phyloP scores from a whole-genome alignment of 2,329 filamentous ascomycete genomes.

The Alternaria triticimaculans region DNA sequence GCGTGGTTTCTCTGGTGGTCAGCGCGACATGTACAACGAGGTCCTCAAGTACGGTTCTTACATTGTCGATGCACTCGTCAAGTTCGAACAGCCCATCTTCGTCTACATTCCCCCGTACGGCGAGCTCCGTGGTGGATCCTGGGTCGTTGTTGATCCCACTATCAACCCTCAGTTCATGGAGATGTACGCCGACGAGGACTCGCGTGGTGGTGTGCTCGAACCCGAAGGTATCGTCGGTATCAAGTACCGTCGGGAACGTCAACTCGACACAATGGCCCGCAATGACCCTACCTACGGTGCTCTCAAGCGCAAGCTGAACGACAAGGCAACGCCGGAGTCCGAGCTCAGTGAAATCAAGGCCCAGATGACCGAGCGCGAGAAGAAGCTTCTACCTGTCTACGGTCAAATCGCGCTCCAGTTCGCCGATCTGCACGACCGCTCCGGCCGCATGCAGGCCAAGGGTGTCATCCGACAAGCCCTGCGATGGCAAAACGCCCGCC shows the following conservation, averaged over 20 bases:
- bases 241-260: slow-evolving; percentile 97
- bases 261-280: slow-evolving; percentile 96
- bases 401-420: slow-evolving; percentile 95
- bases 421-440: slow-evolving; percentile 94
- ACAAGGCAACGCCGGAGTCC: slow-evolving; percentile 73
- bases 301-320: slow-evolving; percentile 78
- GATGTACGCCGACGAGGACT: slow-evolving; percentile 97
- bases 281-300: slow-evolving; percentile 83
- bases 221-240: slow-evolving; percentile 98
- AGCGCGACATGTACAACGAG: slow-evolving; percentile 99
- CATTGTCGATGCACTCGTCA: slow-evolving; percentile 97
- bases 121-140: slow-evolving; percentile 97
- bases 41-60: slow-evolving; percentile 99
- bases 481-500: slow-evolving; percentile 85
- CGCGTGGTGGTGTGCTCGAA: slow-evolving; percentile 95
- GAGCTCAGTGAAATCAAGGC: slow-evolving; percentile 79
- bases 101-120: slow-evolving; percentile 98
- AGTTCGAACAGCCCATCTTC: slow-evolving; percentile 98
- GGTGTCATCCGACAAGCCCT: slow-evolving; percentile 84
- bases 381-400: slow-evolving; percentile 90
- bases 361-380: slow-evolving; percentile 84
- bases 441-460: slow-evolving; percentile 98
- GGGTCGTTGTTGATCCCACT: slow-evolving; percentile 98
- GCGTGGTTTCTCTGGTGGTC: slow-evolving; percentile 99
- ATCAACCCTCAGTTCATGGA: slow-evolving; percentile 98